Conservation (phyloP, 192 early-diverging fungal species). For the Coemansia sp. region DNA sequence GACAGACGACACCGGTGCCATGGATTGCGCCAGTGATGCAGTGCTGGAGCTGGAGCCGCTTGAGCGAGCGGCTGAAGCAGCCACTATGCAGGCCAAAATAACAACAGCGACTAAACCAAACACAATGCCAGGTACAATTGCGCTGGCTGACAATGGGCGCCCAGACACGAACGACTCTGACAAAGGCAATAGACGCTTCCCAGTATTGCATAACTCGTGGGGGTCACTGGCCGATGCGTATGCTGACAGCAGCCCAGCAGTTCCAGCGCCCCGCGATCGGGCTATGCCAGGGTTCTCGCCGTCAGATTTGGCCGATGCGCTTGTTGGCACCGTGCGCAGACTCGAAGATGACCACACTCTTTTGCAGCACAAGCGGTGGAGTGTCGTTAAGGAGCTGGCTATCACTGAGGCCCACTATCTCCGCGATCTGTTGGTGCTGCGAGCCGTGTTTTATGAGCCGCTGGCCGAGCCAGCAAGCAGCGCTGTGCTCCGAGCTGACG, state of each 20-base stretch:
- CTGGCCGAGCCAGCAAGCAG: conserved; percentile 47
- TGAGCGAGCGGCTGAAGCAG: not conserved
- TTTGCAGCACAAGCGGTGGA: conserved; percentile 61
- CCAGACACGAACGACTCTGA: conserved; percentile 1
- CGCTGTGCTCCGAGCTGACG: conserved; percentile 54
- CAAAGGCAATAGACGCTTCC: conserved; percentile 1
- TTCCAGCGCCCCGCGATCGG: conserved; percentile 2
- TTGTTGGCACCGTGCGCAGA: conserved; percentile 44
- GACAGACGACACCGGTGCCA: not conserved
- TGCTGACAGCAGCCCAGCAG: conserved; percentile 1
- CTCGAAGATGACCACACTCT: conserved; percentile 50
- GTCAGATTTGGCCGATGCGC: conserved; percentile 42
- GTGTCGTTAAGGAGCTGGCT: conserved; percentile 73
- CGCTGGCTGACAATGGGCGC: conserved; percentile 2
- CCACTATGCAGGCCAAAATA: not conserved
- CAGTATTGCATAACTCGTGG: conserved; percentile 20
- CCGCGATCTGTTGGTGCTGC: conserved; percentile 72
- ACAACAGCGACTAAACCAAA: not conserved
- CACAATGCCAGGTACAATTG: conserved; percentile 6
- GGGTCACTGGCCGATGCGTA: conserved; percentile 14
- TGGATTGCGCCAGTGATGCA: not conserved
- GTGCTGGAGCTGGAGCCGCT: not conserved
- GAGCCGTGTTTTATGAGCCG: conserved; percentile 67
- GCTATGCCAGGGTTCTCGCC: conserved; percentile 21
- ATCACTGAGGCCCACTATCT: conserved; percentile 74